Evolutionary conservation across 176 grass and related monocot genomes (phyloP).

Genomic region (Themeda triandra): DNA sequence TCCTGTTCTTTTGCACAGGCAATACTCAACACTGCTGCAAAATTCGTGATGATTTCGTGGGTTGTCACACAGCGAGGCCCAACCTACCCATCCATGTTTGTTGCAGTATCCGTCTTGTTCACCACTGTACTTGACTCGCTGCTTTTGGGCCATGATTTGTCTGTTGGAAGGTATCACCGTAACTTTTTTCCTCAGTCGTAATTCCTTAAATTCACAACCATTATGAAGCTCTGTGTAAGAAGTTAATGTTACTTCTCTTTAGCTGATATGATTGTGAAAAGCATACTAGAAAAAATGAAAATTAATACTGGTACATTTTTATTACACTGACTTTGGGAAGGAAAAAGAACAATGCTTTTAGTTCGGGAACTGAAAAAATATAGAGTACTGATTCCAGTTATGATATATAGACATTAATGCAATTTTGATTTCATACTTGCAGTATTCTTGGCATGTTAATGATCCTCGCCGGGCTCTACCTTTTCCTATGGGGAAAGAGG

Average conservation of each 20-base stretch:
- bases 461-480: slow-evolving; percentile 42
- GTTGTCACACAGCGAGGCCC: slow-evolving; percentile 35
- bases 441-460: slow-evolving; percentile 41
- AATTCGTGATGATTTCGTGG: slow-evolving; percentile 56
- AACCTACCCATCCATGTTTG: slow-evolving; percentile 44
- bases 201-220: no score
- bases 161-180: slow-evolving; percentile 31
- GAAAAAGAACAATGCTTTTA: background rate
- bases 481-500: slow-evolving; percentile 42
- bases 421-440: background rate
- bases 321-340: background rate
- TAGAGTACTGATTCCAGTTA: background rate
- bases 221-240: background rate
- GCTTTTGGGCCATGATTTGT: slow-evolving; percentile 40
- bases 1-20: background rate
- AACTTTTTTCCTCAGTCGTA: no score
- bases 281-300: background rate
- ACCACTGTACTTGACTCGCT: slow-evolving; percentile 35
- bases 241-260: background rate
- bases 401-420: background rate
- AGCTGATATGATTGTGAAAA: background rate
- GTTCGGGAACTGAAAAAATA: background rate
- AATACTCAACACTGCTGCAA: slow-evolving; percentile 40
- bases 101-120: slow-evolving; percentile 39
- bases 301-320: background rate